Base-by-base conservation (phyloP, 495 filamentous ascomycete species). In the Penicillium verhagenii region DNA sequence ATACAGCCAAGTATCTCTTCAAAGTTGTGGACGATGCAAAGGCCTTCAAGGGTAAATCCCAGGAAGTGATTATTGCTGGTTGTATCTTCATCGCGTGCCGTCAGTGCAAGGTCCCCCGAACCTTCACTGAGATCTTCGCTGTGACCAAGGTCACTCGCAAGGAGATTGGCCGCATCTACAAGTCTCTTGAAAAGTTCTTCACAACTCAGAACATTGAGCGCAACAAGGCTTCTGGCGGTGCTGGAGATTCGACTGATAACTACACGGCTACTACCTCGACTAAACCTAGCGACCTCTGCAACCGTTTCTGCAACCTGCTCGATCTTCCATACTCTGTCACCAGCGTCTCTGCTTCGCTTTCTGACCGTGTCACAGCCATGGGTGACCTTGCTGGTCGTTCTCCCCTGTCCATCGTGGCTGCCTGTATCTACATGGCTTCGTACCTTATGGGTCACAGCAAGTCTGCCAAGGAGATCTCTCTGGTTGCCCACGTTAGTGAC, bases 11-110 rank as follows among this genome's bases (percentile, higher is more conserved):
- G 77, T 89, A 93, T 66, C 83, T 97, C 42, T 97, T 87, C 81
- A 97, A 96, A 80, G 76, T 91, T 44, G 88, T 92, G 14, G 89
- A 97, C 49, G 93, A 97, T 63, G 87, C 84, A 56, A 93, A 93
- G 70, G 82, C 89, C 3, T 91, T 98, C 77, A 96, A 95, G 76
- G 92, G 92, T 62, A 98, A 97, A 72, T 90, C 91, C 0, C 88
- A 91, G 54, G 93, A 97, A 60, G 91, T 90, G 43, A 86, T 97
- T 53, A 92, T 96, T 48, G 95, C 94, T 8, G 91, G 91, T 2
- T 96, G 92, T 70, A 93, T 98, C 71, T 96, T 97, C 76, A 92
- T 97, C 64, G 92, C 94, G 21, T 97, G 92, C 67, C 91, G 94
- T 29, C 91, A 96, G 71, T 87, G 86, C 64, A 82, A 85, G 58